These are phyloP conservation scores for Hibiscus tridactylites DNA, from an alignment of 345 rosid genomes.

Conservation along the genomic window DNA sequence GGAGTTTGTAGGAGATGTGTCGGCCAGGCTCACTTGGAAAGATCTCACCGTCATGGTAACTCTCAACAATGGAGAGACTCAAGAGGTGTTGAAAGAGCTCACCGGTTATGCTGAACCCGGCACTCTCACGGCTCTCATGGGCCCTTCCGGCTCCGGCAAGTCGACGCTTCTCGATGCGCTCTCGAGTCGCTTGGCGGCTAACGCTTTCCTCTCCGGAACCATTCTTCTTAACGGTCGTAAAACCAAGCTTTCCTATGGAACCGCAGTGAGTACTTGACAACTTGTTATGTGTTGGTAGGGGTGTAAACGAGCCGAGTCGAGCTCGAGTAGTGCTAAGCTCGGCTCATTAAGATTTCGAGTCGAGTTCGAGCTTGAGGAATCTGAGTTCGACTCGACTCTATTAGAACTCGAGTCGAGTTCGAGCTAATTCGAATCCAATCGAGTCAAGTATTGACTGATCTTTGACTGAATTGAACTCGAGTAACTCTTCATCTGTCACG, in stretches of 20 bases:
- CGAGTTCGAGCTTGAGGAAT: too few species aligned
- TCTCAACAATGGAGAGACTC: slow-evolving; percentile 57
- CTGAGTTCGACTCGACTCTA: too few species aligned
- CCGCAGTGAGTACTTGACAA: slow-evolving; percentile 77
- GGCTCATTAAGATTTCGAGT: too few species aligned
- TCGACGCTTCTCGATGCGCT: slow-evolving; percentile 87
- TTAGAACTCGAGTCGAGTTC: too few species aligned
- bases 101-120: slow-evolving; percentile 95
- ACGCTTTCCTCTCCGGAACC: slow-evolving; percentile 80
- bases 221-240: slow-evolving; percentile 82
- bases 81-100: slow-evolving; percentile 71
- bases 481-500: too few species aligned
- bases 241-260: slow-evolving; percentile 90
- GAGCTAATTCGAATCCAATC: too few species aligned
- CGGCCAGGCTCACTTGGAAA: slow-evolving; percentile 85
- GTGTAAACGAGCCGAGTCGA: too few species aligned
- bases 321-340: too few species aligned
- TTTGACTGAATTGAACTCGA: too few species aligned
- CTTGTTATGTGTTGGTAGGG: neutral
- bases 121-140: slow-evolving; percentile 76
- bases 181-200: slow-evolving; percentile 80
- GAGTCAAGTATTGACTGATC: too few species aligned
- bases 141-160: slow-evolving; percentile 42
- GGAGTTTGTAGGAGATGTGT: slow-evolving; percentile 66
- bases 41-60: slow-evolving; percentile 83